phyloP scores from a whole-genome alignment of 495 filamentous ascomycete genomes.

The Lindgomyces ingoldianus region DNA sequence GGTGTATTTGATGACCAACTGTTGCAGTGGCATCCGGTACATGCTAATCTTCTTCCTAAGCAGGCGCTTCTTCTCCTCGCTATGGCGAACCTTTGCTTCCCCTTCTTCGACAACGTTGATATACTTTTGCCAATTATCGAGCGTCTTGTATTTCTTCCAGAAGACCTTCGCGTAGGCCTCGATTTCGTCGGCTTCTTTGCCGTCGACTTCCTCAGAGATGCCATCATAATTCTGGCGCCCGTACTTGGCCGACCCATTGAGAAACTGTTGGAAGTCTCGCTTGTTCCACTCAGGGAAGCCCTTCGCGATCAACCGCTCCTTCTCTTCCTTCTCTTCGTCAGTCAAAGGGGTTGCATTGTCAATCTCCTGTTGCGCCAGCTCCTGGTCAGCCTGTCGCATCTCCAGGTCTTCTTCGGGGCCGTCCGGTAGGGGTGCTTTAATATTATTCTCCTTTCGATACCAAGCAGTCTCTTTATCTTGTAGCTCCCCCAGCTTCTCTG shows the following conservation, averaged over 20 bases:
- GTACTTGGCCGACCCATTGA: slow-evolving; percentile 91
- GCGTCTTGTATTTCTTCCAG: slow-evolving; percentile 88
- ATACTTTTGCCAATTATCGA: slow-evolving; percentile 84
- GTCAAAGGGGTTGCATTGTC: slow-evolving; percentile 87
- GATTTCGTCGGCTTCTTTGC: slow-evolving; percentile 81
- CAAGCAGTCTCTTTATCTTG: slow-evolving; percentile 96
- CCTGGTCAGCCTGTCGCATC: slow-evolving; percentile 83
- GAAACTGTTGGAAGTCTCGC: slow-evolving; percentile 96
- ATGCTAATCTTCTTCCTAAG: slow-evolving; percentile 90
- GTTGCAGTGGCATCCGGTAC: slow-evolving; percentile 94
- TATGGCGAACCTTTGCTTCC: slow-evolving; percentile 83
- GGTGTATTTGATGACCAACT: slow-evolving; percentile 97
- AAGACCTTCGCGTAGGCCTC: slow-evolving; percentile 90
- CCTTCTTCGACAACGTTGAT: slow-evolving; percentile 85
- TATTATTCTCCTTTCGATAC: slow-evolving; percentile 92
- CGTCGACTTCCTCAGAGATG: slow-evolving; percentile 89
- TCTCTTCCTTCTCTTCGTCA: slow-evolving; percentile 85
- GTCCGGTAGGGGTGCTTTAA: slow-evolving; percentile 84
- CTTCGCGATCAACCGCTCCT: slow-evolving; percentile 72
- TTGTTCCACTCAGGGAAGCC: slow-evolving; percentile 95
- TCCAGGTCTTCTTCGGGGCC: slow-evolving; percentile 80
- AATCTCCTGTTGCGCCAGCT: slow-evolving; percentile 85
- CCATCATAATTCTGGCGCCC: slow-evolving; percentile 79
- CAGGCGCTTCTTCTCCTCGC: slow-evolving; percentile 91
- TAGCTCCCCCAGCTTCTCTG: slow-evolving; percentile 73